Evolutionary conservation across 73 alveolate species (phyloP).

Genomic region (Tetrahymena borealis): DNA sequence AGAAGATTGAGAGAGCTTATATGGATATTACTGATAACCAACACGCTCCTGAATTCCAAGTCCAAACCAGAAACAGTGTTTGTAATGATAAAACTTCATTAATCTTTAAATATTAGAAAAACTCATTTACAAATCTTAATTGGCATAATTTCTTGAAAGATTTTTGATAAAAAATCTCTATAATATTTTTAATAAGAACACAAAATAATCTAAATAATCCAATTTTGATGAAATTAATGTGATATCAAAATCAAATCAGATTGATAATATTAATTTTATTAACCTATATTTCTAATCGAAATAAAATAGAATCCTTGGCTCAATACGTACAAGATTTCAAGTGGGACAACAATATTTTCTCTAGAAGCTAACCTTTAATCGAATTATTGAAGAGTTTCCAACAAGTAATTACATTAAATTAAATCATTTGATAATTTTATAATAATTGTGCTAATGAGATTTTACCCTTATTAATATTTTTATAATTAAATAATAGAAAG

Average conservation of each 20-base stretch:
- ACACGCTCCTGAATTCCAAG: conserved; percentile 16
- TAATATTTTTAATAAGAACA: not conserved
- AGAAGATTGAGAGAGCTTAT: conserved; percentile 32
- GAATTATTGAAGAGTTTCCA: conserved; percentile 20
- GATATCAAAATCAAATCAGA: not conserved
- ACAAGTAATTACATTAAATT: conserved; percentile 4
- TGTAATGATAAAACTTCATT: not conserved
- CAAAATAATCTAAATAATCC: no score
- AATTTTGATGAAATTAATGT: not conserved
- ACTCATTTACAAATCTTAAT: not conserved
- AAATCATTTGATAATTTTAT: no score
- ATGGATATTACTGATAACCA: conserved; percentile 43
- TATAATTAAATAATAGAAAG: conserved; percentile 11
- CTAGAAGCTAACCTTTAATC: conserved; percentile 19
- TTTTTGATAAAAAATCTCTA: not conserved
- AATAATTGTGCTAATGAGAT: no score
- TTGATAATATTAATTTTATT: not conserved
- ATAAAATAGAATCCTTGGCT: not conserved
- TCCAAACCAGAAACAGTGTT: conserved; percentile 14
- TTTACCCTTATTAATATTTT: no score
- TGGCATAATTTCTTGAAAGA: not conserved
- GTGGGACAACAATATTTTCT: conserved; percentile 31
- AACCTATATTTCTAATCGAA: not conserved
- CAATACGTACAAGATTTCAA: conserved; percentile 3
- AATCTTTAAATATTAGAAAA: conserved; percentile 1